Evolutionary conservation across 2,329 filamentous ascomycete species (phyloP).

Genomic region (Dothiorella sarmentorum): DNA sequence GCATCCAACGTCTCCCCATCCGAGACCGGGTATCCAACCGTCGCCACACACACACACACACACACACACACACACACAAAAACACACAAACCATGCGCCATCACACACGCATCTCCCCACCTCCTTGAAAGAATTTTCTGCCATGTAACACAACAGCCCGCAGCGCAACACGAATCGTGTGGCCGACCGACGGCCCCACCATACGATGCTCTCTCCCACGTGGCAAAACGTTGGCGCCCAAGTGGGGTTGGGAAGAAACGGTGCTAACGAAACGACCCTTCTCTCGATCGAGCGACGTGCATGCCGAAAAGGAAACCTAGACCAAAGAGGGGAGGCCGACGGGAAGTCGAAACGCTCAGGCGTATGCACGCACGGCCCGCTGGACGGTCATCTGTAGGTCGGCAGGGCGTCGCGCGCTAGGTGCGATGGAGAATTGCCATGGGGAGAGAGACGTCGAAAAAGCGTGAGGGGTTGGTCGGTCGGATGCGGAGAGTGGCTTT

Average conservation of each 20-base stretch:
- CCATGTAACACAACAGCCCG: conserved; percentile 10
- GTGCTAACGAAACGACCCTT: conserved; percentile 2
- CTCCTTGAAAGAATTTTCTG: background rate
- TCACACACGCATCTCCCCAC: background rate
- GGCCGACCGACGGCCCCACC: background rate
- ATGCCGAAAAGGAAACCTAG: conserved; percentile 4
- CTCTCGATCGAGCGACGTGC: conserved; percentile 3
- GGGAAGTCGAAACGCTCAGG: background rate
- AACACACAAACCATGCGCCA: background rate
- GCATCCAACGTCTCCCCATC: background rate
- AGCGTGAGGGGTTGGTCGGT: background rate
- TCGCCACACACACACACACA: background rate
- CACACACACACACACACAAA: too few species aligned
- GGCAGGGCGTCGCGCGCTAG: conserved; percentile 4
- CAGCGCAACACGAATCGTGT: background rate
- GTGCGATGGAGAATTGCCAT: background rate
- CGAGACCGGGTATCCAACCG: background rate
- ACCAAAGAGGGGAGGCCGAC: too few species aligned
- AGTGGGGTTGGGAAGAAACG: too few species aligned
- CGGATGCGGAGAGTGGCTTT: background rate
- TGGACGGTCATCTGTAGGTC: background rate
- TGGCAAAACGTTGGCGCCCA: background rate
- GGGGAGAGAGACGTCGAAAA: background rate
- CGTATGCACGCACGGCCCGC: conserved; percentile 10
- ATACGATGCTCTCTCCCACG: conserved; percentile 1